Evolutionary conservation across 345 rosid genomes (phyloP).

Genomic region (Triadica sebifera): DNA sequence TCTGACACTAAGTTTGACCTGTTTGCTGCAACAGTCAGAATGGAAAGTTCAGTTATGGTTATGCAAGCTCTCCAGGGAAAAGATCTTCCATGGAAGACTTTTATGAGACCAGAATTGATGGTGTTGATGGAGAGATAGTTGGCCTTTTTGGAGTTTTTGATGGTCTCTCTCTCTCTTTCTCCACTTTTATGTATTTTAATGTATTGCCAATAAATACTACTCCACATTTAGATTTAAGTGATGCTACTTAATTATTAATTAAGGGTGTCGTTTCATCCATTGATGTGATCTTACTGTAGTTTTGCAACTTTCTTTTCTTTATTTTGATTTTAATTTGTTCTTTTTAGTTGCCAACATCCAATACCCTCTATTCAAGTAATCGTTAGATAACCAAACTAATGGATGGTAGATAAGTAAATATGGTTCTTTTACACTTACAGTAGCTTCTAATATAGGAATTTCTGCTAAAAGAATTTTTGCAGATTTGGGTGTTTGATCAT

Average conservation of each 20-base stretch:
- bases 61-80: conserved; percentile 96
- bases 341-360: neutral
- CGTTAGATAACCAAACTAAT: conserved; percentile 5
- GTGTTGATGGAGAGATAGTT: conserved; percentile 87
- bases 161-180: conserved; percentile 45
- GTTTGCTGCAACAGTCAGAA: conserved; percentile 60
- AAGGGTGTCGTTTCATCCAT: neutral
- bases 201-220: neutral
- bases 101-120: conserved; percentile 91
- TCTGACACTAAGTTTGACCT: conserved; percentile 12
- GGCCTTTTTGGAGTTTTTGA: conserved; percentile 99
- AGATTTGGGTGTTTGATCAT: conserved; percentile 23
- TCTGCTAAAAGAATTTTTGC: conserved; percentile 27
- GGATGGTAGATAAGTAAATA: neutral
- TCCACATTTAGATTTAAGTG: neutral
- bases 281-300: neutral
- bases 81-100: conserved; percentile 99
- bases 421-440: conserved; percentile 6
- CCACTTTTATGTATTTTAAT: neutral
- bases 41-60: conserved; percentile 96
- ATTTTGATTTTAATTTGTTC: neutral
- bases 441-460: conserved; percentile 4
- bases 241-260: neutral
- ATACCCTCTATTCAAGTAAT: neutral
- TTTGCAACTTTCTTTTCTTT: neutral